Evolutionary conservation across 2,329 filamentous ascomycete species (phyloP), one percentile per base, ranked within the genome.

Genomic region (Triangularia setosa): DNA sequence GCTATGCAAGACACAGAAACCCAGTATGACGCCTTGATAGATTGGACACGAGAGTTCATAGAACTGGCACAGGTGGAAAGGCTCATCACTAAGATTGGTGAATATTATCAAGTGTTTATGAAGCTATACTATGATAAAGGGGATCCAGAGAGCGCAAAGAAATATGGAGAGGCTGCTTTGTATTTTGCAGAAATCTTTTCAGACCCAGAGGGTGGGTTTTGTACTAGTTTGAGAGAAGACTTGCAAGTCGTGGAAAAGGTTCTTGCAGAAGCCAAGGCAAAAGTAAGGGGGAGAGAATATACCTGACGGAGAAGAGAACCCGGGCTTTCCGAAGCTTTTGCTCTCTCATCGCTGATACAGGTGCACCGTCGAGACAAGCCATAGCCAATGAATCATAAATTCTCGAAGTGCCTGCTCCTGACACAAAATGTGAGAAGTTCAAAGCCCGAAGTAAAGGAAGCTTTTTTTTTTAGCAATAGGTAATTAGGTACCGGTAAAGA

Each of bases 41-140:
- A 63, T 18, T 35, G 68, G 52, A 70, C 63, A 1, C 24, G 53
- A 24, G 67, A 67, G 60, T 64, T 70, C n/a, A 61, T 66, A 21
- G 33, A 64, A 11, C 28, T 67, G 18, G 63, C 65, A 3, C 58
- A 67, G 14, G 59, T 53, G 2, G 67, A 70, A 58, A n/a, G 65
- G n/a, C 62, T 70, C 12, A 44, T 64, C 5, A 60, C 62, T 3
- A 69, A 65, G 55, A 23, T 66, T 2, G 65, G 65, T 7, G 67
- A 69, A 62, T 70, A 70, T 44, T 70, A 69, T 53, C 65, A 65
- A 48, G 44, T 58, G 0, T 65, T 68, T 23, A 69, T 69, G 66
- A 60, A 48, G 23, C 44, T 69, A 16, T 68, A 65, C 58, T 65
- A 67, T 52, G 27, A 55, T 3, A 55, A 58, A 24, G 66, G 67